phyloP scores from a whole-genome alignment of 1,284 basidiomycete species.

The Ceratobasidium sp. region DNA sequence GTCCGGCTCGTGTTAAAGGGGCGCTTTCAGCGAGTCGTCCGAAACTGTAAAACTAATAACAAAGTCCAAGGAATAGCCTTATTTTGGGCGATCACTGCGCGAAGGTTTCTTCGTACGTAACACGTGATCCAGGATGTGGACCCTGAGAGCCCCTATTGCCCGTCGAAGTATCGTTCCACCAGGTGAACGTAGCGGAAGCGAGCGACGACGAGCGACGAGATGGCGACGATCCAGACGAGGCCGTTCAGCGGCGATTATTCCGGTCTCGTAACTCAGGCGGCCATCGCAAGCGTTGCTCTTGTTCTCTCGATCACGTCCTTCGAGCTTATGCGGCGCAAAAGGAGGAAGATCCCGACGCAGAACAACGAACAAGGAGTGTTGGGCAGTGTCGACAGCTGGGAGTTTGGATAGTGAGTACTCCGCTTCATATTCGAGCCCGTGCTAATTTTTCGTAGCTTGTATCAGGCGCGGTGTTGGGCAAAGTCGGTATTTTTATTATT shows the following conservation, averaged over 20 bases:
- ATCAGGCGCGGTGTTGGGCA: slow-evolving; percentile 63
- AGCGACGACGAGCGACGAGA: slow-evolving; percentile 35
- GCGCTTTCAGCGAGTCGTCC: too few species aligned
- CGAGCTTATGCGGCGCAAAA: slow-evolving; percentile 76
- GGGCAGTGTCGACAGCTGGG: slow-evolving; percentile 82
- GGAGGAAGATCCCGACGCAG: slow-evolving; percentile 58
- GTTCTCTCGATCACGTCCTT: slow-evolving; percentile 64
- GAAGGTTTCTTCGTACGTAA: background rate
- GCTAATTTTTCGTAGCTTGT: slow-evolving; percentile 54
- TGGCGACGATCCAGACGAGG: slow-evolving; percentile 51
- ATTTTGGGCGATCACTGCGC: too few species aligned
- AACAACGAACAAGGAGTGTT: slow-evolving; percentile 59
- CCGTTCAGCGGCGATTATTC: slow-evolving; percentile 61
- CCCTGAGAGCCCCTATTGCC: too few species aligned
- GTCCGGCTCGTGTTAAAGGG: too few species aligned
- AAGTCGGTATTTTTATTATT: slow-evolving; percentile 55
- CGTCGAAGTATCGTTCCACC: slow-evolving; percentile 7
- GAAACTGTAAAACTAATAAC: too few species aligned
- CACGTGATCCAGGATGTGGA: slow-evolving; percentile 20
- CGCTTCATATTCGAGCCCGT: slow-evolving; percentile 47
- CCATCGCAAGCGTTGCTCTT: slow-evolving; percentile 65
- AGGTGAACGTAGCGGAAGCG: background rate
- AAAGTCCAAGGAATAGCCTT: too few species aligned
- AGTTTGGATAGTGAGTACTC: slow-evolving; percentile 80
- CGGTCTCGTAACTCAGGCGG: slow-evolving; percentile 83